Evolutionary conservation across 2,329 filamentous ascomycete genomes (phyloP).

Genomic region (Cadophora gregata): DNA sequence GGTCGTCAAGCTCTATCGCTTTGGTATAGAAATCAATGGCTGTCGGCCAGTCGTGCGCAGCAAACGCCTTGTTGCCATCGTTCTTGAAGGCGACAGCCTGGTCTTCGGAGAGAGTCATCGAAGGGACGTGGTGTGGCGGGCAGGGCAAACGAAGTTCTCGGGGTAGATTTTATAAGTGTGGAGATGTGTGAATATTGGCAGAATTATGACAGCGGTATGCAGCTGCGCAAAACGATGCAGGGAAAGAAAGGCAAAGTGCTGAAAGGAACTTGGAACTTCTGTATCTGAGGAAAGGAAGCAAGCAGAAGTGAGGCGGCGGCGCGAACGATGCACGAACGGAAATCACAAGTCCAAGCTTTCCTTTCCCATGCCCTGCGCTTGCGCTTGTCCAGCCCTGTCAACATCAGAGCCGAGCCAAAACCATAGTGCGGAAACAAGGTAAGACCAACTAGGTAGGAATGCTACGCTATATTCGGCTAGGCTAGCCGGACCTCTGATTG

Average conservation of each 20-base stretch:
- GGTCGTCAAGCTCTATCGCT: conserved; percentile 83
- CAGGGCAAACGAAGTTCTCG: no score
- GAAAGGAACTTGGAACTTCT: no score
- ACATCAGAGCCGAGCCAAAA: neutral
- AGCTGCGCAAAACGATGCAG: no score
- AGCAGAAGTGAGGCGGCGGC: neutral
- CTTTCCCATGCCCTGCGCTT: neutral
- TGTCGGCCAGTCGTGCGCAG: conserved; percentile 80
- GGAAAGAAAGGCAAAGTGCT: no score
- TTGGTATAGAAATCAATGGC: conserved; percentile 86
- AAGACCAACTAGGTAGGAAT: no score
- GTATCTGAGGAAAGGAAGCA: neutral
- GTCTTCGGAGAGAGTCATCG: conserved; percentile 51
- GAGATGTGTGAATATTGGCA: no score
- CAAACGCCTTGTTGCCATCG: conserved; percentile 93
- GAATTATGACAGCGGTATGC: no score
- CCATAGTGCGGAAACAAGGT: neutral
- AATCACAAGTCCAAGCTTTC: neutral
- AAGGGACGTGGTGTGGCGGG: conserved; percentile 2
- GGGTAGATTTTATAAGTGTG: no score
- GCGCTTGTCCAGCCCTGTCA: neutral
- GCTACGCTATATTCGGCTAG: neutral
- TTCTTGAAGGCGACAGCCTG: conserved; percentile 87
- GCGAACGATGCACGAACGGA: neutral
- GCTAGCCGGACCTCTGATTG: neutral